A percentile compares a stretch with the other conserved stretches of the same genome.
phyloP scores from a whole-genome alignment of 2,329 filamentous ascomycete species.

The Colletotrichum sublineola region DNA sequence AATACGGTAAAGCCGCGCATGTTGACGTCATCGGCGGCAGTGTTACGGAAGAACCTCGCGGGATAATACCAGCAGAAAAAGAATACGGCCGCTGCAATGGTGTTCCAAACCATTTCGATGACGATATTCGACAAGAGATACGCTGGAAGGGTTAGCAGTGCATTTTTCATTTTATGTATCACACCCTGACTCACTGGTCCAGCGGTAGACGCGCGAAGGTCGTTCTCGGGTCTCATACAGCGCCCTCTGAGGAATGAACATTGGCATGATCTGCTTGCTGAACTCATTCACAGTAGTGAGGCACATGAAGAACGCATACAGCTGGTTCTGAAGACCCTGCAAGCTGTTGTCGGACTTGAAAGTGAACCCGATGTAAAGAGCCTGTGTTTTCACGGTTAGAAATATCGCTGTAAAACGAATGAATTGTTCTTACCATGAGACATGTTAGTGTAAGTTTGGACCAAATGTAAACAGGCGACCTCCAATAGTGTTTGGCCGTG shows the following conservation, averaged over 20 bases:
- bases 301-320: slow-evolving; percentile 78
- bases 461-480: slow-evolving; percentile 79
- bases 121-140: slow-evolving; percentile 58
- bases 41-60: slow-evolving; percentile 73
- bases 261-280: slow-evolving; percentile 76
- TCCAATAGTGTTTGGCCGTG: slow-evolving; percentile 81
- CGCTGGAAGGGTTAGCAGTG: slow-evolving; percentile 7
- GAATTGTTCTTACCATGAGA: slow-evolving; percentile 43
- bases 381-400: slow-evolving; percentile 52
- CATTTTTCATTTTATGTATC: not conserved
- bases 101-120: slow-evolving; percentile 80
- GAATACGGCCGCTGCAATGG: slow-evolving; percentile 73
- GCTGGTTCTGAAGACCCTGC: slow-evolving; percentile 76
- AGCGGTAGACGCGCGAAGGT: slow-evolving; percentile 72
- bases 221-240: slow-evolving; percentile 78
- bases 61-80: slow-evolving; percentile 80
- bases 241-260: slow-evolving; percentile 75
- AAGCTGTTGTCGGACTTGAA: slow-evolving; percentile 69
- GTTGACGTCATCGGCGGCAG: slow-evolving; percentile 46
- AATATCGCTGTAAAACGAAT: accelerated
- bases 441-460: slow-evolving; percentile 70
- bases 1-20: slow-evolving; percentile 41
- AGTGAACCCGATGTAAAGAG: slow-evolving; percentile 76
- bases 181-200: slow-evolving; percentile 22
- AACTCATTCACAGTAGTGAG: slow-evolving; percentile 76